A percentile compares a stretch with the other conserved stretches of the same genome.
phyloP scores from a whole-genome alignment of 305 asterid species.

The Fraxinus platypoda region DNA sequence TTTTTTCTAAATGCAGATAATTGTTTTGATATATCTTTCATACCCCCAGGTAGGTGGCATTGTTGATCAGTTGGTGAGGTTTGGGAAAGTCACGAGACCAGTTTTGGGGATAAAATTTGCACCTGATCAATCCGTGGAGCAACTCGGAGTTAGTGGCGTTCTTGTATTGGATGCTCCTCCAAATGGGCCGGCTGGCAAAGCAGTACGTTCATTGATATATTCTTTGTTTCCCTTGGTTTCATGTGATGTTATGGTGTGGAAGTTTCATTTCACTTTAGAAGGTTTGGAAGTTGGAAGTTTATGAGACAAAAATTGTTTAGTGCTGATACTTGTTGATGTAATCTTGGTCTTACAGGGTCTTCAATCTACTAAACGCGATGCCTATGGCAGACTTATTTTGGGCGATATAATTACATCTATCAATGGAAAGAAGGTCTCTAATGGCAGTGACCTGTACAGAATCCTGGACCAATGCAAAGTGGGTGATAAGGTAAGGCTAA shows the following conservation, averaged over 20 bases:
- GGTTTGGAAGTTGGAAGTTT: background rate
- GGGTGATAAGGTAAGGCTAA: constrained; percentile 65
- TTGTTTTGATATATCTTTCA: background rate
- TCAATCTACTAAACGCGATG: constrained; percentile 83
- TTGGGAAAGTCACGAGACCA: constrained; percentile 97
- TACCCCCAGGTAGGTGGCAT: constrained; percentile 78
- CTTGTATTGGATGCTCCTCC: constrained; percentile 96
- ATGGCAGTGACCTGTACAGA: constrained; percentile 93
- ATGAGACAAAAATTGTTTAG: background rate
- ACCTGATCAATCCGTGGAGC: constrained; percentile 97
- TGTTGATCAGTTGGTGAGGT: constrained; percentile 90
- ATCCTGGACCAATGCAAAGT: constrained; percentile 96
- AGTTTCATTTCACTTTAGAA: constrained; percentile 2
- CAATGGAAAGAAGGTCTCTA: constrained; percentile 81
- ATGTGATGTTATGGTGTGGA: constrained; percentile 12
- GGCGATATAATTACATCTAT: constrained; percentile 92
- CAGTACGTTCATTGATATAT: constrained; percentile 52
- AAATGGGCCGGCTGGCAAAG: constrained; percentile 98
- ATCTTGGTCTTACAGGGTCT: constrained; percentile 67
- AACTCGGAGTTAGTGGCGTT: constrained; percentile 94
- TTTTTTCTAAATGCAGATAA: background rate
- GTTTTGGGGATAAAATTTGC: constrained; percentile 93
- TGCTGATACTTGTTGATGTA: constrained; percentile 13
- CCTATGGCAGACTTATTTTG: constrained; percentile 80
- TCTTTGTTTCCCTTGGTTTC: constrained; percentile 13